Base-by-base conservation (phyloP, 441 rosid species). In the Adansonia grandidieri region DNA sequence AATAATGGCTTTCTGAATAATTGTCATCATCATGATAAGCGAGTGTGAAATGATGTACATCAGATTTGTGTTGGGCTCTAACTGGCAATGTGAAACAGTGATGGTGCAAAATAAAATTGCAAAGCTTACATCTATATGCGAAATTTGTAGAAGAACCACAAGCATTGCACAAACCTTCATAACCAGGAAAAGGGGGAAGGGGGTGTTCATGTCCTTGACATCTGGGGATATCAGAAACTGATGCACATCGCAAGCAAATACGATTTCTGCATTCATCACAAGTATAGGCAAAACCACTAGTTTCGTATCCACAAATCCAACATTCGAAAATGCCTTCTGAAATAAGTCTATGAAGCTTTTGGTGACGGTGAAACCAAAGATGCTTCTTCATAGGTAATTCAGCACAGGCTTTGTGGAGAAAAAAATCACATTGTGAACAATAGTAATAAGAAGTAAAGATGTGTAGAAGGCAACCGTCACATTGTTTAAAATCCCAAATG, bases 221-320 rank as follows among this genome's bases (percentile, higher is more conserved):
- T 47, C 2, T 47, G 0, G 37, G 5, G 4, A 45, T 2, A 47
- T 68, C 17, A 11, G 57, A 11, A 11, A 68, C 1, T 7, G 0
- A 10, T 2, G 11, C n/a, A 47, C 56, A 68, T 5, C 17, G 10
- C 53, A 68, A 28, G 15, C 57, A 68, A 2, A 0, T 0, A 45
- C 4, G 1, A 0, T 0, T 0, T 3, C 0, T 0, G 56, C 73
- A 47, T 6, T 0, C 1, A 6, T 1, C 56, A 47, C 73, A 47
- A 0, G 4, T 0, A 48, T 68, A 6, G 11, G 2, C 56, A 47
- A 68, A 68, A n/a, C 22, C 69, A 15, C 5, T 64, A 1, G 22
- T 40, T 14, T 37, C 5, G n/a, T 7, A 2, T 0, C 0, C 0
- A n/a, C 70, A 65, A 5, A 5, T 0, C 0, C 0, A 4, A 37